phyloP scores from a whole-genome alignment of 2,329 filamentous ascomycete species.

The Fusarium neocosmosporiellum region DNA sequence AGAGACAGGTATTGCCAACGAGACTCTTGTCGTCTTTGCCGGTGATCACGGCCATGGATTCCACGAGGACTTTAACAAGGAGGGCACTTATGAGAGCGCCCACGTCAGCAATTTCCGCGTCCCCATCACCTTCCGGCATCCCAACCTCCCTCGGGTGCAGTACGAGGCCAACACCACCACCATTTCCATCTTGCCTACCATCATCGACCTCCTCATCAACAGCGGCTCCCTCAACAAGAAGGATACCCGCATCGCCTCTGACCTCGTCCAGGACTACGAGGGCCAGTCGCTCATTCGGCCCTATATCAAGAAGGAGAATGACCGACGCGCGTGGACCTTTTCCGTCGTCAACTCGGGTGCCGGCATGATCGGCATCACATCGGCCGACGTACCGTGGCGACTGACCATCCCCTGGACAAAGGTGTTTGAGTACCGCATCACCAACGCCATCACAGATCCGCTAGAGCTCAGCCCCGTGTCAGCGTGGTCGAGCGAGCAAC shows the following conservation, averaged over 20 bases:
- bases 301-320: conserved; percentile 38
- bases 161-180: conserved; percentile 48
- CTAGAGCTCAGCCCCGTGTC: conserved; percentile 43
- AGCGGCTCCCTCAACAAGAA: conserved; percentile 46
- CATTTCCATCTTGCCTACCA: conserved; percentile 49
- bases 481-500: conserved; percentile 41
- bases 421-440: conserved; percentile 48
- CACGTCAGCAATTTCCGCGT: conserved; percentile 49
- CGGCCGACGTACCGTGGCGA: conserved; percentile 46
- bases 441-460: conserved; percentile 44
- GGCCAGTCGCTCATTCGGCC: conserved; percentile 50
- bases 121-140: conserved; percentile 48
- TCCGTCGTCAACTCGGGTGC: conserved; percentile 50
- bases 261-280: conserved; percentile 49
- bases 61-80: conserved; percentile 45
- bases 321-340: conserved; percentile 49
- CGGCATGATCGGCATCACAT: conserved; percentile 48
- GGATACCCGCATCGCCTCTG: conserved; percentile 40
- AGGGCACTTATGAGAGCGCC: conserved; percentile 48
- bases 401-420: conserved; percentile 48
- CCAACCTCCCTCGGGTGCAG: conserved; percentile 46
- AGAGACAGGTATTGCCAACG: conserved; percentile 47
- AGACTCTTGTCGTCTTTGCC: conserved; percentile 49
- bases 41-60: conserved; percentile 51
- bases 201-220: conserved; percentile 49